Conservation (phyloP, 2,329 filamentous ascomycete genomes). For the Fusarium guadeloupense region DNA sequence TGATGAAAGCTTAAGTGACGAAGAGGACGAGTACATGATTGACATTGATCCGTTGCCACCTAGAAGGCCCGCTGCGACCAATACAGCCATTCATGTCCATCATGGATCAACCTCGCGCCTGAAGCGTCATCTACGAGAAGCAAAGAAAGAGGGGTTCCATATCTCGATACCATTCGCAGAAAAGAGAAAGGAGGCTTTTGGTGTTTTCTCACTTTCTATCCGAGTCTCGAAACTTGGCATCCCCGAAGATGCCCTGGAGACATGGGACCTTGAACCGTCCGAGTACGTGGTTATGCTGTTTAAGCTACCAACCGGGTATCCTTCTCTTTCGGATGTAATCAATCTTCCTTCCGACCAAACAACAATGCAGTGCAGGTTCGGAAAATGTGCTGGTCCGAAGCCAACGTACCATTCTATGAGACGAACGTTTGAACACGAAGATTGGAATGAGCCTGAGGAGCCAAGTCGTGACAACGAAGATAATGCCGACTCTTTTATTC, state of each 20-base stretch:
- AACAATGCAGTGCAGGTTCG: conserved; percentile 68
- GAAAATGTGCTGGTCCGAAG: conserved; percentile 77
- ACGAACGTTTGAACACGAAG: conserved; percentile 31
- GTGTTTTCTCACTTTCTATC: conserved; percentile 72
- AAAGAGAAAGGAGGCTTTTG: conserved; percentile 49
- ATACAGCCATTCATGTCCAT: background rate
- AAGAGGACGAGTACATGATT: conserved; percentile 27
- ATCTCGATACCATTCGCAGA: conserved; percentile 69
- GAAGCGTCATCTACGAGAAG: conserved; percentile 56
- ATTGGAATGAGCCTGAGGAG: conserved; percentile 6
- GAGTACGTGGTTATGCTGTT: conserved; percentile 82
- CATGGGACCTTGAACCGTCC: conserved; percentile 74
- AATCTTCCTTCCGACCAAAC: conserved; percentile 49
- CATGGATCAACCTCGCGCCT: conserved; percentile 14
- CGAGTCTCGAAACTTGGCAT: conserved; percentile 76
- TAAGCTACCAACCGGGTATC: conserved; percentile 70
- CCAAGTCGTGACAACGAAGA: background rate
- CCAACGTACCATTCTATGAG: conserved; percentile 67
- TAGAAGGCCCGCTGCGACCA: background rate
- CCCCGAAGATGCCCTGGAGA: conserved; percentile 76
- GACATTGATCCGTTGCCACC: conserved; percentile 27
- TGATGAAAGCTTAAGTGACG: conserved; percentile 14
- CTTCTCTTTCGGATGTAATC: conserved; percentile 64
- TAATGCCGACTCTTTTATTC: conserved; percentile 40
- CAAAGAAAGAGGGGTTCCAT: conserved; percentile 73